Base-by-base conservation (phyloP, 2,329 filamentous ascomycete species). In the Diaporthe amygdali region DNA sequence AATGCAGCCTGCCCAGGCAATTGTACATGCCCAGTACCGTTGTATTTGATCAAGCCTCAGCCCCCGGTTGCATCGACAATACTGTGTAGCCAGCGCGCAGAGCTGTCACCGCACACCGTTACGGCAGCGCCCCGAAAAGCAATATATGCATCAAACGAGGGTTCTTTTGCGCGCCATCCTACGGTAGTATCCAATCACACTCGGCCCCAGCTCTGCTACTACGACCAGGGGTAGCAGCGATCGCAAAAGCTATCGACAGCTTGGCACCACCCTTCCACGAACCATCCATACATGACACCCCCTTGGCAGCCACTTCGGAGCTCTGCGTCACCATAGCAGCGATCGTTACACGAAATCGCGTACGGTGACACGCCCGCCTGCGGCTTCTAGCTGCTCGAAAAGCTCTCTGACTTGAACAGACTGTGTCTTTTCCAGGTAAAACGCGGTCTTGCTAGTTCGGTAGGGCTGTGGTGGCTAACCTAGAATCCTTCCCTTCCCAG, bases 401-500 rank as follows among this genome's bases (percentile, higher is more conserved):
- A n/a, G 27, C 15, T 55, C 25, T 22, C n/a, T 4, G 37, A 8
- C 32, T 41, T 44, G 37, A n/a, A 9, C 32, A 9, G n/a, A 22
- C 2, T 12, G 10, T 4, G 27, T 49, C 15, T 32, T 25, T 27
- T 25, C 27, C 32, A 25, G 2, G 47, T 22, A 39, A 7, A 52
- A 30, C 22, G 44, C n/a, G 46, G 63, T 25, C 39, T 32, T 32
- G n/a, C 8, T 49, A 41, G 52, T 41, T 68, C 15, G 52, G 66
- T 68, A 59, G 66, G 66, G 66, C 66, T 68, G 66, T 68, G 66
- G 66, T 68, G 66, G 47, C 52, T 17, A 59, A 68, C 51, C 30
- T 59, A 39, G 41, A 68, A 59, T 49, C 52, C 52, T 59, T 59
- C 66, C 66, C 30, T 39, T 27, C 22, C 51, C 41, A 27, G 64